Evolutionary conservation across 306 rosid genomes (phyloP).

Genomic region (Corylus avellana): DNA sequence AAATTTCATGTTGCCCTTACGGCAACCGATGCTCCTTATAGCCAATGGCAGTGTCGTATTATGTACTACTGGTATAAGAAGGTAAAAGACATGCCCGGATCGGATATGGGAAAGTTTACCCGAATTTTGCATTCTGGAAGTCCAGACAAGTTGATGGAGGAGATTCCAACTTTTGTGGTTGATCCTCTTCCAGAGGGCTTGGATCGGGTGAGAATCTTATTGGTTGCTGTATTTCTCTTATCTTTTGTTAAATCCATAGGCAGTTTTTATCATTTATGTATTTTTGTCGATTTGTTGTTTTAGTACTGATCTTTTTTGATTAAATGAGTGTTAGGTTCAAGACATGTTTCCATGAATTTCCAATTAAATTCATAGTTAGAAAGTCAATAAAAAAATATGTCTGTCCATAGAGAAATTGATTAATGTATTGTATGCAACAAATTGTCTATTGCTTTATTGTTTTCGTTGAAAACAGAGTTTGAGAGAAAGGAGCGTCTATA

Average conservation of each 20-base stretch:
- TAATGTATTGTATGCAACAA: not conserved
- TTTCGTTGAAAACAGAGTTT: not conserved
- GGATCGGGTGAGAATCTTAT: constrained; percentile 65
- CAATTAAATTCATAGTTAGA: not conserved
- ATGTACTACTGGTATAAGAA: constrained; percentile 93
- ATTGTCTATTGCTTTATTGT: not conserved
- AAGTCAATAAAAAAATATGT: not conserved
- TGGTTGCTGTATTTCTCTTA: constrained; percentile 9
- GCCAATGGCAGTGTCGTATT: constrained; percentile 95
- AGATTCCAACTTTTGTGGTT: constrained; percentile 82
- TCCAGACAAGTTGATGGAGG: constrained; percentile 71
- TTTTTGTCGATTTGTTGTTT: not conserved
- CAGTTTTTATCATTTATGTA: not conserved
- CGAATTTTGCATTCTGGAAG: constrained; percentile 77
- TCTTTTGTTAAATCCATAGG: not conserved
- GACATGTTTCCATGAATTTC: not conserved
- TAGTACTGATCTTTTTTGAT: not conserved
- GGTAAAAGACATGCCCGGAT: constrained; percentile 75
- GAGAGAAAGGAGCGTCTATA: not conserved
- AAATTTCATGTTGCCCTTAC: constrained; percentile 83
- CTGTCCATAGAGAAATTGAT: not conserved
- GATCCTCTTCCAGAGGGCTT: constrained; percentile 93
- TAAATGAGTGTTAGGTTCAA: not conserved
- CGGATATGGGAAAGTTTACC: constrained; percentile 87
- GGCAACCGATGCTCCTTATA: constrained; percentile 86